Evolutionary conservation across 2,329 filamentous ascomycete genomes (phyloP).

Genomic region (Penicillium polonicum): DNA sequence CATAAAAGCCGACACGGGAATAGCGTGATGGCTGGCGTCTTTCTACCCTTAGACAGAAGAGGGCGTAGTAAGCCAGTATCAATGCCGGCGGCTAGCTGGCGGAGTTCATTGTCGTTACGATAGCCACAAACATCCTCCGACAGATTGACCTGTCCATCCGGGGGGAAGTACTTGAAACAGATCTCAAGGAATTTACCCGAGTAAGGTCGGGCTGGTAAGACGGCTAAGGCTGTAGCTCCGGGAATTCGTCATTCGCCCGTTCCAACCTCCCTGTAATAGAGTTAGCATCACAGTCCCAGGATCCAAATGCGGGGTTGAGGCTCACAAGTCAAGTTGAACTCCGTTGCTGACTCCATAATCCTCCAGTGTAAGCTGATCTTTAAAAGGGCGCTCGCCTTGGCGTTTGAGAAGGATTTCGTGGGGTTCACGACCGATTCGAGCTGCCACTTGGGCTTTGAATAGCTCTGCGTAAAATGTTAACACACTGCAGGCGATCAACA

Average conservation of each 20-base stretch:
- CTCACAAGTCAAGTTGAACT: constrained; percentile 58
- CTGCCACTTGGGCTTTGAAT: constrained; percentile 89
- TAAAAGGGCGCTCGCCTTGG: constrained; percentile 90
- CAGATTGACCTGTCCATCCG: constrained; percentile 1
- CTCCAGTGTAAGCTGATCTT: constrained; percentile 80
- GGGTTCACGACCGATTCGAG: constrained; percentile 80
- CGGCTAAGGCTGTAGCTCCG: background rate
- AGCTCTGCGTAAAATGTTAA: constrained; percentile 49
- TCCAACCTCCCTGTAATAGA: constrained; percentile 44
- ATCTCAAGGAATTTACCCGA: background rate
- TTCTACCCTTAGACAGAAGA: background rate
- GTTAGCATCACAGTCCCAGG: constrained; percentile 25
- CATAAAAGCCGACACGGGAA: background rate
- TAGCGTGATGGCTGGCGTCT: background rate
- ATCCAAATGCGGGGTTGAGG: constrained; percentile 8
- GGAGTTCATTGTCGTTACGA: background rate
- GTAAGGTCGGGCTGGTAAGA: too few relatives aligned
- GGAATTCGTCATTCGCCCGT: constrained; percentile 44
- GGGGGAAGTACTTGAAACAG: constrained; percentile 3
- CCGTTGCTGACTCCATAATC: constrained; percentile 96
- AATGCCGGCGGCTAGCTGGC: constrained; percentile 1
- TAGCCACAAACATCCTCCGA: constrained; percentile 1
- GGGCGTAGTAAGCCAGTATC: constrained; percentile 1
- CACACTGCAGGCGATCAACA: background rate
- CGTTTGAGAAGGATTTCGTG: constrained; percentile 90